Percentiles rank a stretch among this genome's conserved stretches.
phyloP scores from a whole-genome alignment of 805 yeast genomes.

The Sugiyamaella lignohabitans region DNA sequence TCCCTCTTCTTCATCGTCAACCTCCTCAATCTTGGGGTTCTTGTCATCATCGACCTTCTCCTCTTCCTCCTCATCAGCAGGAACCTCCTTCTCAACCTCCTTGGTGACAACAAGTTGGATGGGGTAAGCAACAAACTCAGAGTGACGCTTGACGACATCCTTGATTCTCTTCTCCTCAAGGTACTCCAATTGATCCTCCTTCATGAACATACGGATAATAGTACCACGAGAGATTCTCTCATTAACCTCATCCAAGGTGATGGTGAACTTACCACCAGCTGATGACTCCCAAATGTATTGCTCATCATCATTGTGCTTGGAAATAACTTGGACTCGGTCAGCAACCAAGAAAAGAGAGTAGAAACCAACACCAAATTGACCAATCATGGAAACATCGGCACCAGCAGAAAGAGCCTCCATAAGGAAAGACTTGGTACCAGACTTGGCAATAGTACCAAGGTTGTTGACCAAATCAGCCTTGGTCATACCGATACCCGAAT shows the following conservation, averaged over 20 bases:
- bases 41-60: conserved; percentile 52
- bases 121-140: conserved; percentile 99
- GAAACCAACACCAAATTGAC: conserved; percentile 99
- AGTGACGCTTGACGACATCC: conserved; percentile 99
- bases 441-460: conserved; percentile 99
- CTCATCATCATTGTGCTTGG: conserved; percentile 98
- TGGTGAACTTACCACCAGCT: conserved; percentile 99
- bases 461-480: conserved; percentile 98
- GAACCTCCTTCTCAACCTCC: conserved; percentile 98
- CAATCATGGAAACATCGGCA: conserved; percentile 99
- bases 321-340: conserved; percentile 96
- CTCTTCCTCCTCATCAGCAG: conserved; percentile 63
- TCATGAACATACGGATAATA: conserved; percentile 87
- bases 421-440: conserved; percentile 94
- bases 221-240: conserved; percentile 94
- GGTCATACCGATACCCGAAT: conserved; percentile 99
- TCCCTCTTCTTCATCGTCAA: conserved; percentile 63
- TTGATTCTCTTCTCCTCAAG: conserved; percentile 99
- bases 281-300: conserved; percentile 99
- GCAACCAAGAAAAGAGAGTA: conserved; percentile 98
- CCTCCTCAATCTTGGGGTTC: conserved; percentile 72
- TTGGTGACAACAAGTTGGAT: conserved; percentile 96
- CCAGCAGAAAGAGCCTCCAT: conserved; percentile 99
- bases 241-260: conserved; percentile 80
- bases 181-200: conserved; percentile 98